Percentiles rank a stretch among this genome's conserved stretches.
Conservation (phyloP, 1,284 basidiomycete species). For the Tilletiopsis washingtonensis region DNA sequence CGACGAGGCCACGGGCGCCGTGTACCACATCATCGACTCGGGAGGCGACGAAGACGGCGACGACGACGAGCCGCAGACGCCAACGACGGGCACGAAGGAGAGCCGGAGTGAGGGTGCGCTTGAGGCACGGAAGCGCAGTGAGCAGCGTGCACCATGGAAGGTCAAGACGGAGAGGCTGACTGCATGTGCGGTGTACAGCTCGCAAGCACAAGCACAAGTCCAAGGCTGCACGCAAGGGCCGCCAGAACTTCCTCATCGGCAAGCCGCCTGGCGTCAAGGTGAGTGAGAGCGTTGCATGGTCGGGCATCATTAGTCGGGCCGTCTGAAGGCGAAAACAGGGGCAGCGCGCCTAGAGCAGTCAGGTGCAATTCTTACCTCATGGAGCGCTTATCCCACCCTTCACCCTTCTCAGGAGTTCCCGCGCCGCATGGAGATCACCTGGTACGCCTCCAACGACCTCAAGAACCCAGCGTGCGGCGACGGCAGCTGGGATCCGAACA, state of each 20-base stretch:
- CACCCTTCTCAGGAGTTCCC: constrained; percentile 11
- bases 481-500: constrained; percentile 36
- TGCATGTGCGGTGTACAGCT: no score
- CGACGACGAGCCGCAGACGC: constrained; percentile 15
- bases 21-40: constrained; percentile 28
- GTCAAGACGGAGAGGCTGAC: no score
- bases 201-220: constrained; percentile 10
- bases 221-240: no score
- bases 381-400: not conserved
- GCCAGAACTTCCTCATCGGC: no score
- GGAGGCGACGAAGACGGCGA: constrained; percentile 24
- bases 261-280: no score
- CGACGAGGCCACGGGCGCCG: constrained; percentile 26
- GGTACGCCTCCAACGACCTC: constrained; percentile 40
- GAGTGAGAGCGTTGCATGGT: no score
- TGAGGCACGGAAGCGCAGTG: no score
- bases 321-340: not conserved
- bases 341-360: not conserved
- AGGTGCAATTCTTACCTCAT: no score
- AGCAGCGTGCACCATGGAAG: constrained; percentile 22
- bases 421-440: constrained; percentile 29
- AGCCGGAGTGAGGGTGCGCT: constrained; percentile 15
- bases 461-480: constrained; percentile 37
- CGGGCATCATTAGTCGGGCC: no score
- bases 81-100: constrained; percentile 11